Conservation (phyloP, 129 eudicot genomes). For the Centella asiatica region DNA sequence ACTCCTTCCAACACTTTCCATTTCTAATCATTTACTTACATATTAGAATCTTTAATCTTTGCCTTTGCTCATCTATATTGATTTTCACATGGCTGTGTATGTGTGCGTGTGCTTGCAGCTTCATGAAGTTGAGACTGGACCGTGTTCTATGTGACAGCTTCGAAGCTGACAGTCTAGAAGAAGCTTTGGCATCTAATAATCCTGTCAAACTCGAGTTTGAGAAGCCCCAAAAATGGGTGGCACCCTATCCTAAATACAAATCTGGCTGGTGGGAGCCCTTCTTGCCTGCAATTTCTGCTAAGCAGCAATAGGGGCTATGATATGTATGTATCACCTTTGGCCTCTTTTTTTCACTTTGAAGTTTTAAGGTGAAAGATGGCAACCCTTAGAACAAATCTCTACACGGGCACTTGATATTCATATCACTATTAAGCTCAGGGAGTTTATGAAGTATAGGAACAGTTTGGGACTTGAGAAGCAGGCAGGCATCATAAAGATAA, state of each 20-base stretch:
- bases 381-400: background rate
- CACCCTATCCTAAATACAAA: slow-evolving; percentile 82
- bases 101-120: too few relatives aligned
- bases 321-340: slow-evolving; percentile 1
- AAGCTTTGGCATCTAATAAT: slow-evolving; percentile 74
- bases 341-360: background rate
- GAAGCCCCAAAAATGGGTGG: slow-evolving; percentile 87
- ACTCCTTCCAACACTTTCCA: too few relatives aligned
- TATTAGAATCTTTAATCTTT: too few relatives aligned
- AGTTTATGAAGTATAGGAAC: slow-evolving; percentile 10
- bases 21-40: too few relatives aligned
- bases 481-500: slow-evolving; percentile 15
- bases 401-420: slow-evolving; percentile 12
- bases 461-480: slow-evolving; percentile 17
- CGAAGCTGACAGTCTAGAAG: slow-evolving; percentile 79
- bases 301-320: slow-evolving; percentile 49
- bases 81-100: background rate
- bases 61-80: background rate
- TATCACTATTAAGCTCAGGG: slow-evolving; percentile 10
- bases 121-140: slow-evolving; percentile 85
- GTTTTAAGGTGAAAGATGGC: background rate
- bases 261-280: slow-evolving; percentile 90
- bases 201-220: slow-evolving; percentile 65
- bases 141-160: slow-evolving; percentile 74
- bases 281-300: slow-evolving; percentile 44